Evolutionary conservation across 495 filamentous ascomycete species (phyloP).

Genomic region (Daldinia decipiens): DNA sequence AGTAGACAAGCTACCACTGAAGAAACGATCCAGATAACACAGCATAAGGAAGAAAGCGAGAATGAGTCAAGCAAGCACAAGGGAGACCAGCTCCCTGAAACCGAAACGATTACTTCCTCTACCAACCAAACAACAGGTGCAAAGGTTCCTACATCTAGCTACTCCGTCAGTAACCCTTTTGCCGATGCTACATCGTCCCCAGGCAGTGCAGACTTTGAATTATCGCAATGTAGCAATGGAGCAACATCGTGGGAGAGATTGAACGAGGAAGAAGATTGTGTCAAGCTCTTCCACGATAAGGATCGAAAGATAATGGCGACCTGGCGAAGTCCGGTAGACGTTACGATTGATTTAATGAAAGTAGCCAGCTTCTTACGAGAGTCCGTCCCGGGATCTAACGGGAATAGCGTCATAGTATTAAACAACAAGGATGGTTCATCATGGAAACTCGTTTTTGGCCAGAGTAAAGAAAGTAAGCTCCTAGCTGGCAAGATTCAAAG

Average conservation of each 20-base stretch:
- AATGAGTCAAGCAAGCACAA: neutral
- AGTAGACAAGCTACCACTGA: neutral
- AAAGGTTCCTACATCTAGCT: neutral
- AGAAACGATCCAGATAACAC: neutral
- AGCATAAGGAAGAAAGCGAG: neutral
- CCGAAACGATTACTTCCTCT: neutral
- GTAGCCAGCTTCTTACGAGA: conserved; percentile 26
- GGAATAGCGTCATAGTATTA: conserved; percentile 25
- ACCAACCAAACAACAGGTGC: neutral
- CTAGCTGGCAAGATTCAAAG: conserved; percentile 49
- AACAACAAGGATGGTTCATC: conserved; percentile 26
- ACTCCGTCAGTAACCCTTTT: neutral
- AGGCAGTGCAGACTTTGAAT: conserved; percentile 30
- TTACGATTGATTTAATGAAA: conserved; percentile 34
- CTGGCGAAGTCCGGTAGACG: conserved; percentile 8
- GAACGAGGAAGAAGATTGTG: conserved; percentile 18
- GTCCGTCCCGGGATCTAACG: conserved; percentile 16
- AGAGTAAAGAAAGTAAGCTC: conserved; percentile 33
- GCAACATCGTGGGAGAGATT: conserved; percentile 30
- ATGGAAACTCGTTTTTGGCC: conserved; percentile 39
- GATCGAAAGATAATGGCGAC: conserved; percentile 25
- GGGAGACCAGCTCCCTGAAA: neutral
- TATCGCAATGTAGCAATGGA: conserved; percentile 34
- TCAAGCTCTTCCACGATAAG: conserved; percentile 28
- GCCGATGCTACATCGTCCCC: neutral